Evolutionary conservation across 1,284 basidiomycete genomes (phyloP).

Genomic region (Marasmius sp.): DNA sequence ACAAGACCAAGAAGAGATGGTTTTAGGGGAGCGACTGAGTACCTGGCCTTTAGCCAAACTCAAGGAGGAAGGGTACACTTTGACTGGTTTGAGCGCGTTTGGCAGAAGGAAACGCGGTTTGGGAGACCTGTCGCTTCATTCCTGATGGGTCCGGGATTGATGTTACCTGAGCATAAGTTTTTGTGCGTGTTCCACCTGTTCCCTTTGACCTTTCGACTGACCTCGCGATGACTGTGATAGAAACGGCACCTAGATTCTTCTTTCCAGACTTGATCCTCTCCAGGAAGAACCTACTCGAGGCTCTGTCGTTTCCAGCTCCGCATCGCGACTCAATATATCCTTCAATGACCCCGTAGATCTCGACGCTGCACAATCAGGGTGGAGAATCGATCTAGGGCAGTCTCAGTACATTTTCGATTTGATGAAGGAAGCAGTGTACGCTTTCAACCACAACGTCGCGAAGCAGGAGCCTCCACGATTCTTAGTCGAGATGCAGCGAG

Average conservation of each 20-base stretch:
- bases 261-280: slow-evolving; percentile 64
- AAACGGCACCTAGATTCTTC: slow-evolving; percentile 62
- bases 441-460: slow-evolving; percentile 51
- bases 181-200: slow-evolving; percentile 42
- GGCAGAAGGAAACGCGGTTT: slow-evolving; percentile 58
- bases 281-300: slow-evolving; percentile 53
- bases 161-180: slow-evolving; percentile 61
- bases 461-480: not conserved
- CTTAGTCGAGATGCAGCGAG: slow-evolving; percentile 22
- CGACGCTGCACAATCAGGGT: slow-evolving; percentile 37
- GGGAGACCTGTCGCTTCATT: slow-evolving; percentile 67
- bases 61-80: slow-evolving; percentile 65
- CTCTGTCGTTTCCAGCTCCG: slow-evolving; percentile 48
- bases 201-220: not conserved
- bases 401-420: slow-evolving; percentile 69
- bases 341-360: slow-evolving; percentile 57
- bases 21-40: slow-evolving; percentile 59
- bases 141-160: slow-evolving; percentile 52
- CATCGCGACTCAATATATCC: slow-evolving; percentile 53
- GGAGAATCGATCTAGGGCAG: slow-evolving; percentile 76
- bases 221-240: slow-evolving; percentile 31
- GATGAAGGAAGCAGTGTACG: slow-evolving; percentile 67
- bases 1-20: slow-evolving; percentile 59
- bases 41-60: slow-evolving; percentile 64
- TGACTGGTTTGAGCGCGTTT: slow-evolving; percentile 64